Evolutionary conservation across 176 grass and related monocot genomes (phyloP).

Genomic region (Aegilops tauschii): DNA sequence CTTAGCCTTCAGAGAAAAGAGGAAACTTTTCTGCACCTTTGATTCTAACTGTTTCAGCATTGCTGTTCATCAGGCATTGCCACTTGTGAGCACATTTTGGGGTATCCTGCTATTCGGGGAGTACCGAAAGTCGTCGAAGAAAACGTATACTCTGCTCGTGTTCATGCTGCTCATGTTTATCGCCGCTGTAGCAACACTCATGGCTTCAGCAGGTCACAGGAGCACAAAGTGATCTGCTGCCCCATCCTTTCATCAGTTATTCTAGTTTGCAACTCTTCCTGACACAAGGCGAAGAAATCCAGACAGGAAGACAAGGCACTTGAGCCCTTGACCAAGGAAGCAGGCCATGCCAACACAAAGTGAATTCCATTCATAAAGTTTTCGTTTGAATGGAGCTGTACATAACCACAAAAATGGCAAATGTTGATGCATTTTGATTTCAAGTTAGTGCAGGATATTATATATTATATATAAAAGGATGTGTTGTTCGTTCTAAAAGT

Average conservation of each 20-base stretch:
- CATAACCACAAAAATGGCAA: not conserved
- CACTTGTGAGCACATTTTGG: conserved; percentile 89
- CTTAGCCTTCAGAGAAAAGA: not conserved
- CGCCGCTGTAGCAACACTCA: conserved; percentile 58
- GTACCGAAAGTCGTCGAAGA: conserved; percentile 60
- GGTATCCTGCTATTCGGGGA: conserved; percentile 71
- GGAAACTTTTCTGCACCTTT: not conserved
- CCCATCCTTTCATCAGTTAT: not conserved
- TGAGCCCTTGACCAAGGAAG: not conserved
- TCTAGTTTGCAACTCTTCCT: conserved; percentile 6
- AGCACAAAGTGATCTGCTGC: conserved; percentile 37
- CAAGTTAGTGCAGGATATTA: not conserved
- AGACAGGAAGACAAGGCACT: not conserved
- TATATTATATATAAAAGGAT: not conserved
- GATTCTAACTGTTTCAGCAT: conserved; percentile 10
- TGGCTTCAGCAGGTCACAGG: conserved; percentile 94
- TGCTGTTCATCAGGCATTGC: conserved; percentile 55
- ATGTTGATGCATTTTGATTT: not conserved
- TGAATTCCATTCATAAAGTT: conserved; percentile 18
- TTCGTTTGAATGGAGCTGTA: conserved; percentile 20
- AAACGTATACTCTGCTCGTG: conserved; percentile 63
- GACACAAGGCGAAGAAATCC: conserved; percentile 13
- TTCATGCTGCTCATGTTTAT: conserved; percentile 91
- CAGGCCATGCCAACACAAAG: not conserved
- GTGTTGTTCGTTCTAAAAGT: not conserved